Conservation (phyloP, 108 stramenopile species). For the Nannochloropsis oceanica region DNA sequence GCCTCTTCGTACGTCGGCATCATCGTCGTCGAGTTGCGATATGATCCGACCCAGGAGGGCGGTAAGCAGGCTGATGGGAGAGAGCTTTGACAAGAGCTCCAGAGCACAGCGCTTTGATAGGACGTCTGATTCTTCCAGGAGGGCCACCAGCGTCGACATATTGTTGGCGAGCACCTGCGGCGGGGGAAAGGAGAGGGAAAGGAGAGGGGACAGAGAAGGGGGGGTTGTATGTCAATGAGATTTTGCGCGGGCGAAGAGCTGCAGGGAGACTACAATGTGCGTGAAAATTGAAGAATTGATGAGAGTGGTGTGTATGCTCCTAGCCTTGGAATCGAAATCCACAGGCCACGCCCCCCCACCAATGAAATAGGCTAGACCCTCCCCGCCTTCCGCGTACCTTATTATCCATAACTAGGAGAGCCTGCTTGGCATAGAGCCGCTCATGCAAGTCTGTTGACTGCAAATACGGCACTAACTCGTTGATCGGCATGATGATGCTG, state of each 20-base stretch:
- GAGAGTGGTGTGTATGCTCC: too few relatives aligned
- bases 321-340: too few relatives aligned
- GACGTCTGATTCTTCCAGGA: not conserved
- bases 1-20: not conserved
- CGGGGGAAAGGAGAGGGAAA: too few relatives aligned
- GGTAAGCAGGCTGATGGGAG: not conserved
- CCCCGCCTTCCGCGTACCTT: not conserved
- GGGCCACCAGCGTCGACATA: not conserved
- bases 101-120: not conserved
- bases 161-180: not conserved
- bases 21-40: not conserved
- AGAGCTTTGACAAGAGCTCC: not conserved
- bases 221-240: too few relatives aligned
- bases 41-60: not conserved
- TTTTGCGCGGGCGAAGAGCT: too few relatives aligned
- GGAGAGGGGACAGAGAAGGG: too few relatives aligned
- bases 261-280: too few relatives aligned
- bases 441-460: not conserved
- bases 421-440: not conserved
- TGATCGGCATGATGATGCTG: not conserved
- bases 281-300: too few relatives aligned
- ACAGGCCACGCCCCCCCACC: too few relatives aligned
- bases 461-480: not conserved
- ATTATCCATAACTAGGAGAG: not conserved
- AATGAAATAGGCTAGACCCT: not conserved